These are phyloP conservation scores for Hypholoma fasciculare DNA, from an alignment of 768 basidiomycete genomes.

Conservation along the genomic window DNA sequence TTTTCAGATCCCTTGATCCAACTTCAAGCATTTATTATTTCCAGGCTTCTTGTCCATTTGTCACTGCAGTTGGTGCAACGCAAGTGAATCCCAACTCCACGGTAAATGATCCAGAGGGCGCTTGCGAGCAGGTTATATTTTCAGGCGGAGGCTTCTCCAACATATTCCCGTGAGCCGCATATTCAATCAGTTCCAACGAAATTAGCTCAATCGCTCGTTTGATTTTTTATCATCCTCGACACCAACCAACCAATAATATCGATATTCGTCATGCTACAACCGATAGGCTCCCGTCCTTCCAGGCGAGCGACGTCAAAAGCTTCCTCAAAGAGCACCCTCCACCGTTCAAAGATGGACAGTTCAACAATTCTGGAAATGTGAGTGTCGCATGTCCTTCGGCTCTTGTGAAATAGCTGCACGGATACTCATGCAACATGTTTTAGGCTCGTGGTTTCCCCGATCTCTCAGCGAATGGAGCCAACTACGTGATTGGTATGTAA, in stretches of 20 bases:
- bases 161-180: constrained; percentile 33
- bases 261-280: neutral
- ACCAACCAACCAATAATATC: neutral
- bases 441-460: constrained; percentile 54
- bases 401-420: too few species aligned
- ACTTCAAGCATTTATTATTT: neutral
- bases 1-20: neutral
- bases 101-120: constrained; percentile 43
- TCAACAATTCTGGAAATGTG: constrained; percentile 47
- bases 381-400: neutral
- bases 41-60: constrained; percentile 45
- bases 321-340: constrained; percentile 43
- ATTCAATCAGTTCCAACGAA: too few species aligned
- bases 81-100: constrained; percentile 45
- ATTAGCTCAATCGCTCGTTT: too few species aligned
- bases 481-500: constrained; percentile 35
- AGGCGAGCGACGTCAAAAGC: constrained; percentile 35
- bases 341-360: constrained; percentile 36
- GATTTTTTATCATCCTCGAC: too few species aligned
- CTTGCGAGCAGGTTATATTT: constrained; percentile 45
- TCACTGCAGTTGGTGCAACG: constrained; percentile 57
- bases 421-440: neutral
- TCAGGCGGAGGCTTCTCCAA: constrained; percentile 55
- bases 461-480: constrained; percentile 51
- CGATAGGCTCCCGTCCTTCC: constrained; percentile 39